Base-by-base conservation (phyloP, 1,284 basidiomycete species). In the Fomitopsis schrenkii region DNA sequence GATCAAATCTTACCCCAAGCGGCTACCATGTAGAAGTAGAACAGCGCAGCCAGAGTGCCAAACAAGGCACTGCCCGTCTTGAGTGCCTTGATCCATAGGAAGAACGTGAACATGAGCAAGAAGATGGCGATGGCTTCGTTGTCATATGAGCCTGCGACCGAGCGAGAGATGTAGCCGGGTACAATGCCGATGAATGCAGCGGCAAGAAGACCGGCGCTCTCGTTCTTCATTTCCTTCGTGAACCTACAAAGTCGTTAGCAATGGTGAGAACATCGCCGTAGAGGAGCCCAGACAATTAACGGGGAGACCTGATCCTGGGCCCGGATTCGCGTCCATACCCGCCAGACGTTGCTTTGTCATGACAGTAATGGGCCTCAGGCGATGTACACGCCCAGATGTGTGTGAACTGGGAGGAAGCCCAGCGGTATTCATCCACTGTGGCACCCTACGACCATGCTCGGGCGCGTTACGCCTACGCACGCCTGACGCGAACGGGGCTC, bases 11-110 rank as follows among this genome's bases (percentile, higher is more conserved):
- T 66, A 91, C 97, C 97, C 97, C 97, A 99, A 14, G 97, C 97
- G 55, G 97, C 97, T 17, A 99, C 97, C 97, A 99, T 99, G 84
- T 98, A 99, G 68, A 98, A 98, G 80, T 99, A 99, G 79, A 99
- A 98, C 15, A 99, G 79, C 7, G 96, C 97, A 26, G 96, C 90
- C 53, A 92, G 74, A 22, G 93, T 93, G 42, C 95, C 97, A 72
- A 88, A 98, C 64, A 97, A 85, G 0, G 95, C 95, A 62, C 93
- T 96, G 44, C 97, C 97, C 53, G 87, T 85, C 78, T 98, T 98
- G 62, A 98, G 81, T 26, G 97, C 96, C 73, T 94, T 95, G 76
- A 99, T 97, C 97, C 97, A 99, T 63, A 86, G 85, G 80, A 87
- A 99, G 79, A 99, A 99, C 8, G 96, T 98, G 77, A 95, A 94